These are phyloP conservation scores for Debaryomyces hansenii DNA, from an alignment of 805 yeast genomes.

Conservation along the genomic window DNA sequence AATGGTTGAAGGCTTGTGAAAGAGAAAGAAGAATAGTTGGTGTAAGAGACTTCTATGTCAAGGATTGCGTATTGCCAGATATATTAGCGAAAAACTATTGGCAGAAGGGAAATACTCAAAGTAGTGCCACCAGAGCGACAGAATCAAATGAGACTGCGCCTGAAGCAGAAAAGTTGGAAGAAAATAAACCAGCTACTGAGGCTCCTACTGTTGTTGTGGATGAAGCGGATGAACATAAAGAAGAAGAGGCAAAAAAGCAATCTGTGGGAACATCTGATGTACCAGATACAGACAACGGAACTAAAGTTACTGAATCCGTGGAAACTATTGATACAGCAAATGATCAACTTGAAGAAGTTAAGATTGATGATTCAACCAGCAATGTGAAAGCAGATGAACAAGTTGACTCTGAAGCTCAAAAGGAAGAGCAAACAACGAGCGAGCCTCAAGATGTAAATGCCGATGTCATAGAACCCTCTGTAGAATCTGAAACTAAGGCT, in stretches of 20 bases:
- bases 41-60: constrained; percentile 80
- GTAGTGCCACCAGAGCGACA: background rate
- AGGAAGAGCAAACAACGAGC: background rate
- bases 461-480: background rate
- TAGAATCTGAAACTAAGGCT: constrained; percentile 1
- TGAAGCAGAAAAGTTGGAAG: background rate
- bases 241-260: constrained; percentile 3
- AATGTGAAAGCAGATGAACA: background rate
- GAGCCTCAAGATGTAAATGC: background rate
- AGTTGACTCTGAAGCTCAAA: background rate
- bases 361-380: background rate
- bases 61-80: constrained; percentile 48
- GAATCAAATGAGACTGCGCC: background rate
- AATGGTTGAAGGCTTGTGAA: constrained; percentile 95
- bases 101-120: constrained; percentile 14
- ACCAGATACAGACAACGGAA: background rate
- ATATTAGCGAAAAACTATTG: constrained; percentile 43
- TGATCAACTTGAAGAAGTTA: background rate
- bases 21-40: constrained; percentile 87
- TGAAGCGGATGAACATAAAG: background rate
- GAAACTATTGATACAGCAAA: background rate
- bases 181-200: constrained; percentile 1
- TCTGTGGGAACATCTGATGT: background rate
- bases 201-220: background rate
- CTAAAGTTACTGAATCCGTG: background rate